Evolutionary conservation across 1,284 basidiomycete species (phyloP).

Genomic region (Phylloporus gajari): DNA sequence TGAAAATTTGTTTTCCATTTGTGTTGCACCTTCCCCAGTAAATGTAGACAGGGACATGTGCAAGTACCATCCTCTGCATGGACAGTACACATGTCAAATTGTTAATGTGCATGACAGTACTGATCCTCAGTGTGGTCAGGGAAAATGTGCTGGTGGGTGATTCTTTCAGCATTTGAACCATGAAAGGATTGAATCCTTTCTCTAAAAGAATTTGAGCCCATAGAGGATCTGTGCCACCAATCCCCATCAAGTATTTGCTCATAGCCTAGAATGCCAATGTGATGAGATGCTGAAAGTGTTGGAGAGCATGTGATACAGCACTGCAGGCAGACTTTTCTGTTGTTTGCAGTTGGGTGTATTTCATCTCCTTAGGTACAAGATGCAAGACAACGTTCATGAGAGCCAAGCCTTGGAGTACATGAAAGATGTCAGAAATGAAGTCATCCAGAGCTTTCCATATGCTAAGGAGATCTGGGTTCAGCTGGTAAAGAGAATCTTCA

Average conservation of each 20-base stretch:
- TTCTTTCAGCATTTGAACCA: constrained; percentile 20
- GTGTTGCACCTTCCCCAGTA: constrained; percentile 4
- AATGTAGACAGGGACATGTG: constrained; percentile 15
- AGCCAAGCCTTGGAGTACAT: constrained; percentile 3
- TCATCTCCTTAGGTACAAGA: constrained; percentile 3
- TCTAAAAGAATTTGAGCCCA: constrained; percentile 10
- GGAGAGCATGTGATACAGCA: constrained; percentile 8
- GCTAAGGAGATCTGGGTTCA: constrained; percentile 4
- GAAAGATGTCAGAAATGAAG: constrained; percentile 12
- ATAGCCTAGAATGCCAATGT: constrained; percentile 15
- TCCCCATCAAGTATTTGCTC: background rate
- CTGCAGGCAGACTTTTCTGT: constrained; percentile 13
- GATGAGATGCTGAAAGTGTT: constrained; percentile 16
- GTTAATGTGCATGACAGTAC: background rate
- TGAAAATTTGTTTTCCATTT: background rate
- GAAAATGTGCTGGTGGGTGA: constrained; percentile 16
- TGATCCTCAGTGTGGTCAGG: background rate
- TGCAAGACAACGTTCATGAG: constrained; percentile 13
- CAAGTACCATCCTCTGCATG: constrained; percentile 8
- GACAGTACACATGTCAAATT: background rate
- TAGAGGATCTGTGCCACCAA: background rate
- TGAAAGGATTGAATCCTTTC: constrained; percentile 14
- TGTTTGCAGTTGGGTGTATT: constrained; percentile 2
- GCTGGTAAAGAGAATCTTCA: background rate
- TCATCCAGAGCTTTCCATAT: constrained; percentile 7